Evolutionary conservation across 2,329 filamentous ascomycete genomes (phyloP).

Genomic region (Colletotrichum spaethianum): DNA sequence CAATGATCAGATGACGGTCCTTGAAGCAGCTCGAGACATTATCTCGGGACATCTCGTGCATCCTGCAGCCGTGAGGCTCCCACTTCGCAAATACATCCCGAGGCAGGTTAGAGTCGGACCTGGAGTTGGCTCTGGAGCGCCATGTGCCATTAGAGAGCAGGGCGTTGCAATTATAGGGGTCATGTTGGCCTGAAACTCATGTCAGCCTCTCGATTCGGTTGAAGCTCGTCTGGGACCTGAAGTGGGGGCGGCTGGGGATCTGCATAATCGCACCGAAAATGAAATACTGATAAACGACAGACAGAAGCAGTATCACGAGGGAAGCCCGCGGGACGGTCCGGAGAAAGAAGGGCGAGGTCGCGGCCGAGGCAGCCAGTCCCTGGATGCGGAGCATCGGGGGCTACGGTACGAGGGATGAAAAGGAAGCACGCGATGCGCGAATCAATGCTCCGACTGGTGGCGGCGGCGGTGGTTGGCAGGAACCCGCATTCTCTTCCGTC

Average conservation of each 20-base stretch:
- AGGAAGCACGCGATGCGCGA: conserved; percentile 10
- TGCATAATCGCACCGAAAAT: conserved; percentile 11
- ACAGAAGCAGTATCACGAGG: conserved; percentile 32
- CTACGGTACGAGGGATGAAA: not conserved
- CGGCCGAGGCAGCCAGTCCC: conserved; percentile 30
- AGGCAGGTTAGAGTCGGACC: conserved; percentile 47
- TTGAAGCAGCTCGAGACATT: conserved; percentile 68
- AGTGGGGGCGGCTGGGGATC: not conserved
- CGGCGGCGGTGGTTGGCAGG: conserved; percentile 14
- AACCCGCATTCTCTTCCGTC: conserved; percentile 35
- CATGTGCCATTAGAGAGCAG: conserved; percentile 67
- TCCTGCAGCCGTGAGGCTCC: conserved; percentile 73
- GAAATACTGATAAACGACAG: conserved; percentile 39
- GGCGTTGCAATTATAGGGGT: conserved; percentile 68
- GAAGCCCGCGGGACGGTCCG: conserved; percentile 23
- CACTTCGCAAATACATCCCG: conserved; percentile 60
- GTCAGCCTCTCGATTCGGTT: conserved; percentile 11
- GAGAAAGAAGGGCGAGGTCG: conserved; percentile 27
- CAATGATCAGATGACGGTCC: conserved; percentile 68
- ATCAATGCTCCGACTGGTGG: conserved; percentile 26
- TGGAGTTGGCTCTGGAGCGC: conserved; percentile 51
- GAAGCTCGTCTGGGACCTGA: not conserved
- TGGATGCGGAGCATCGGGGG: conserved; percentile 32
- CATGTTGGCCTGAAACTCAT: conserved; percentile 45
- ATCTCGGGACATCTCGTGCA: conserved; percentile 67